Evolutionary conservation across 371 early-diverging fungal genomes (phyloP).

Genomic region (Rozella allomycis): DNA sequence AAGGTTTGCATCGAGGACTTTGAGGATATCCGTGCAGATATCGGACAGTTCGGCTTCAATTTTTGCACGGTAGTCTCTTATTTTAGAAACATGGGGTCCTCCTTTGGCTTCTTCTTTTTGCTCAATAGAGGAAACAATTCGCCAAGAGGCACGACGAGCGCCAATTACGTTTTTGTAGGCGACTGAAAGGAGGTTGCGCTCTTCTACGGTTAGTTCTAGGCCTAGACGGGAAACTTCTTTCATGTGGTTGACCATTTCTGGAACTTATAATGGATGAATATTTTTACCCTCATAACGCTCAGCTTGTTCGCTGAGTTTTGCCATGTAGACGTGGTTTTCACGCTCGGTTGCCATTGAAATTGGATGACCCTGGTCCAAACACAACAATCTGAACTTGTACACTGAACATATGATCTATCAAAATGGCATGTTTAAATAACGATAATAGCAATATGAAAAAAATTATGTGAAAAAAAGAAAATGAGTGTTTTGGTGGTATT

Average conservation of each 20-base stretch:
- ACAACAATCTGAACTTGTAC: too few species aligned
- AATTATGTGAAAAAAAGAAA: too few species aligned
- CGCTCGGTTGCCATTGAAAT: too few species aligned
- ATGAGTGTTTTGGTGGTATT: too few species aligned
- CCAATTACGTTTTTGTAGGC: slow-evolving; percentile 99
- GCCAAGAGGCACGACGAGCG: slow-evolving; percentile 96
- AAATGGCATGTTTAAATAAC: too few species aligned
- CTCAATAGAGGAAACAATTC: slow-evolving; percentile 95
- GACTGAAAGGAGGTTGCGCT: slow-evolving; percentile 93
- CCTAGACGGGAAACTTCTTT: slow-evolving; percentile 39
- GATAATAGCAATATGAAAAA: too few species aligned
- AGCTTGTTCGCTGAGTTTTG: slow-evolving; percentile 95
- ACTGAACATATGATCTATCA: too few species aligned
- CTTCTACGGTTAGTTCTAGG: slow-evolving; percentile 76
- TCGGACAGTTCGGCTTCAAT: slow-evolving; percentile 85
- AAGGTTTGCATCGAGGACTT: slow-evolving; percentile 69
- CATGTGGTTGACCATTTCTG: slow-evolving; percentile 90
- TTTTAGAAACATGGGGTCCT: slow-evolving; percentile 61
- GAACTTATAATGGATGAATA: slow-evolving; percentile 5
- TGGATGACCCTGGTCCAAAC: too few species aligned
- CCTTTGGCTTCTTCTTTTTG: slow-evolving; percentile 92
- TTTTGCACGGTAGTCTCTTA: slow-evolving; percentile 70
- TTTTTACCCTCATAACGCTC: slow-evolving; percentile 92
- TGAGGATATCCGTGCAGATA: slow-evolving; percentile 87
- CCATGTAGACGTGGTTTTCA: slow-evolving; percentile 30